These are phyloP conservation scores for Mortierella sp. DNA, from an alignment of 371 early-diverging fungal species.

Conservation along the genomic window DNA sequence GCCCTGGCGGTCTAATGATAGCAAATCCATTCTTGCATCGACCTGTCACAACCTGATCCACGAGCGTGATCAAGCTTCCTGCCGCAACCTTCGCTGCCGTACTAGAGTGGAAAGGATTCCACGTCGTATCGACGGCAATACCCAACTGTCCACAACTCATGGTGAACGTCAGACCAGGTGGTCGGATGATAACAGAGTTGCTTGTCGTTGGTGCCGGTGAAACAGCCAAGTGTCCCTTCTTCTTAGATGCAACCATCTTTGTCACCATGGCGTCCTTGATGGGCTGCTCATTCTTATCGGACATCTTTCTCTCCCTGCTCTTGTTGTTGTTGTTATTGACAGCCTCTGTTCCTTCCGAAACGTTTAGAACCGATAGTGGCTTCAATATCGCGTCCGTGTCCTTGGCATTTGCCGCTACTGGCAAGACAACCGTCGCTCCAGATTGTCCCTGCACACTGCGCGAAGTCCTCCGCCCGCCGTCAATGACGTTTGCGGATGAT, in stretches of 20 bases:
- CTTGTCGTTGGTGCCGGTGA: conserved; percentile 39
- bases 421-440: conserved; percentile 3
- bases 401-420: background rate
- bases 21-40: conserved; percentile 73
- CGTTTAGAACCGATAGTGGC: background rate
- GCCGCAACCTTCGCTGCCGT: conserved; percentile 67
- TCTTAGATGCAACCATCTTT: conserved; percentile 25
- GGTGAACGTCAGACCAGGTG: conserved; percentile 62
- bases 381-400: background rate
- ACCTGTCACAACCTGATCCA: conserved; percentile 64
- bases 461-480: conserved; percentile 27
- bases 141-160: conserved; percentile 70
- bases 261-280: conserved; percentile 14
- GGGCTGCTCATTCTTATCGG: conserved; percentile 23
- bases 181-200: conserved; percentile 55
- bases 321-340: background rate
- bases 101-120: conserved; percentile 64
- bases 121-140: conserved; percentile 71
- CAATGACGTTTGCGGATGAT: conserved; percentile 17
- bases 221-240: conserved; percentile 32
- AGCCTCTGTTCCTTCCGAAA: background rate
- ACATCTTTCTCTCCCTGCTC: conserved; percentile 14
- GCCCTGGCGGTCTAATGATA: conserved; percentile 73
- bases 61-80: conserved; percentile 66
- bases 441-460: conserved; percentile 40